phyloP scores from a whole-genome alignment of 2,329 filamentous ascomycete species.

The Aspergillus viridinutans region DNA sequence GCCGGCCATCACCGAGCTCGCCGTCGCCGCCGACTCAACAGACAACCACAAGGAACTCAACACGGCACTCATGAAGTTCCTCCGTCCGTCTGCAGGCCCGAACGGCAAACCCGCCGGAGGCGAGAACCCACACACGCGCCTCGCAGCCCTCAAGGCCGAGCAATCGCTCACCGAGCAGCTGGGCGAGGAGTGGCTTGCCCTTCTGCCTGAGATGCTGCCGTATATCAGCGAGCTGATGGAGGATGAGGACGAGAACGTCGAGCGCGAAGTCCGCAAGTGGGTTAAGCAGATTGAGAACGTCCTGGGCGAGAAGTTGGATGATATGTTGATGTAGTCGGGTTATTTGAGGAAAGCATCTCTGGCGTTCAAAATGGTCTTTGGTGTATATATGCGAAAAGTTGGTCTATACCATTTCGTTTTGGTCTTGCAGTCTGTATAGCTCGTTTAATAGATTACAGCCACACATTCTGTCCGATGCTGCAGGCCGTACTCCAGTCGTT shows the following conservation, averaged over 20 bases:
- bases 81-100: slow-evolving; percentile 54
- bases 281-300: slow-evolving; percentile 85
- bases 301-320: slow-evolving; percentile 83
- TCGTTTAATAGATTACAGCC: too few species aligned
- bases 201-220: slow-evolving; percentile 92
- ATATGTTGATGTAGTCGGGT: slow-evolving; percentile 71
- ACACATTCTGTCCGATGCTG: too few species aligned
- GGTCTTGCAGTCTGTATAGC: too few species aligned
- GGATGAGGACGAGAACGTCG: slow-evolving; percentile 91
- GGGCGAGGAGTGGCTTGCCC: slow-evolving; percentile 88
- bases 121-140: slow-evolving; percentile 66
- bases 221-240: slow-evolving; percentile 94
- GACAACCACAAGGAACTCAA: slow-evolving; percentile 93
- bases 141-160: slow-evolving; percentile 79
- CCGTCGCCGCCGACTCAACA: slow-evolving; percentile 72
- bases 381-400: not conserved
- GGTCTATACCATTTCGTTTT: not conserved
- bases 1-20: slow-evolving; percentile 74
- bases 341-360: not conserved
- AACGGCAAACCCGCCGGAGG: slow-evolving; percentile 28
- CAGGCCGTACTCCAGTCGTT: too few species aligned
- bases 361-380: not conserved
- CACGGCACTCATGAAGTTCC: slow-evolving; percentile 67
- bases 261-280: slow-evolving; percentile 84
- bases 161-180: slow-evolving; percentile 72